phyloP scores from a whole-genome alignment of 1,284 basidiomycete species.

The Meripilus lineatus region DNA sequence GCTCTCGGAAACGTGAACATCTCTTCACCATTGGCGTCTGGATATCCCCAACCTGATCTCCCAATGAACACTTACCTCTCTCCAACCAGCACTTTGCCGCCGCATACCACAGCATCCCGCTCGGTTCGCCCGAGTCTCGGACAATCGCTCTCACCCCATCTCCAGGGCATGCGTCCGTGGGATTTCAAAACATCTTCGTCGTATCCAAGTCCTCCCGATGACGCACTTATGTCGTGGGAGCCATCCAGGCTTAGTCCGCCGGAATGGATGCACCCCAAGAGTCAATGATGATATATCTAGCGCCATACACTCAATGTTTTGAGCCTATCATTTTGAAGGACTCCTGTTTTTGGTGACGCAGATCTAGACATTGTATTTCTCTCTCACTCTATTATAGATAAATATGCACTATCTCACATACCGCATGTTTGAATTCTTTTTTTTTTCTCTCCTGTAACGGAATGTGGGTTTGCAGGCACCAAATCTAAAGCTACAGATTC shows the following conservation, averaged over 20 bases:
- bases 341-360: no score
- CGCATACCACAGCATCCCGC: no score
- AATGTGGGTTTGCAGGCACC: no score
- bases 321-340: no score
- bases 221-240: slow-evolving; percentile 44
- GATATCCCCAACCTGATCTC: slow-evolving; percentile 6
- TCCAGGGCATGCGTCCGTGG: slow-evolving; percentile 29
- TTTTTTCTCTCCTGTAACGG: no score
- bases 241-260: slow-evolving; percentile 27
- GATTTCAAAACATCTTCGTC: slow-evolving; percentile 18
- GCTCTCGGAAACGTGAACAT: slow-evolving; percentile 32
- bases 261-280: slow-evolving; percentile 12
- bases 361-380: no score
- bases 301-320: no score
- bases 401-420: no score
- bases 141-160: slow-evolving; percentile 20
- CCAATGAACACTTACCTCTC: background rate
- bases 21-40: slow-evolving; percentile 11
- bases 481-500: no score
- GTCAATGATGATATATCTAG: background rate
- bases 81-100: no score
- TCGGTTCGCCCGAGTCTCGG: background rate
- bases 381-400: no score
- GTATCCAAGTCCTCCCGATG: slow-evolving; percentile 31
- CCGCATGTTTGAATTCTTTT: no score